Evolutionary conservation across 1,139 yeast genomes (phyloP).

Genomic region (Debaryomycetaceae sp.): DNA sequence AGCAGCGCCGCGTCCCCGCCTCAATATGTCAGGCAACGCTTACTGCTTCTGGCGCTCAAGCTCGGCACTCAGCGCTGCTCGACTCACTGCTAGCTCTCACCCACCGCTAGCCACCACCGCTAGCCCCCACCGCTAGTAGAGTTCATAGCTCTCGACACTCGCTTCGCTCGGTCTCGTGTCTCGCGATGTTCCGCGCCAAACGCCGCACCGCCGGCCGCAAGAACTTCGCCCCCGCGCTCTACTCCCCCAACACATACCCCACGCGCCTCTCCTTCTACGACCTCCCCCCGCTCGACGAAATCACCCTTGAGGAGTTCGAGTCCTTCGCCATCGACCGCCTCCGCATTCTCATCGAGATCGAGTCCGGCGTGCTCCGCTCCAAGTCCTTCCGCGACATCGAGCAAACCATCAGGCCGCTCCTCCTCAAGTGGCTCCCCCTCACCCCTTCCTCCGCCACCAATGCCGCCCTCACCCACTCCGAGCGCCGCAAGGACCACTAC

Average conservation of each 20-base stretch:
- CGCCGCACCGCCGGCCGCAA: constrained; percentile 73
- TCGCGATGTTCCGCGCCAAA: constrained; percentile 64
- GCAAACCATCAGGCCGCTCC: constrained; percentile 56
- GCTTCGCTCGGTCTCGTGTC: too few relatives aligned
- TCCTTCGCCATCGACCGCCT: constrained; percentile 93
- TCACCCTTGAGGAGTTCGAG: constrained; percentile 89
- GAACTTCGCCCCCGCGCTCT: constrained; percentile 52
- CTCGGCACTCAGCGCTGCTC: too few relatives aligned
- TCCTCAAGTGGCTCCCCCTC: constrained; percentile 65
- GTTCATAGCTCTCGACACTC: not conserved
- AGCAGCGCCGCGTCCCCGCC: constrained; percentile 1
- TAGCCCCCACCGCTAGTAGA: constrained; percentile 2
- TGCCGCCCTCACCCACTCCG: constrained; percentile 29
- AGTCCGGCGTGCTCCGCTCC: constrained; percentile 65
- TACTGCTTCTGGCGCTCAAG: too few relatives aligned
- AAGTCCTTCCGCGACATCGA: constrained; percentile 65
- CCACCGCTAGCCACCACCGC: not conserved
- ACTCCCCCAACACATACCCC: constrained; percentile 11
- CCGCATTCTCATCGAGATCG: constrained; percentile 78
- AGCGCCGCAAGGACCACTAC: constrained; percentile 84
- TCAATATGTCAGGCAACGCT: constrained; percentile 1
- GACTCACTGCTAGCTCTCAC: not conserved
- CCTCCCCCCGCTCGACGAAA: constrained; percentile 74
- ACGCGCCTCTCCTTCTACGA: constrained; percentile 63
- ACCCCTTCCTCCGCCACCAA: constrained; percentile 17